Evolutionary conservation across 331 rosid genomes (phyloP).

Genomic region (Quercus tomentella): DNA sequence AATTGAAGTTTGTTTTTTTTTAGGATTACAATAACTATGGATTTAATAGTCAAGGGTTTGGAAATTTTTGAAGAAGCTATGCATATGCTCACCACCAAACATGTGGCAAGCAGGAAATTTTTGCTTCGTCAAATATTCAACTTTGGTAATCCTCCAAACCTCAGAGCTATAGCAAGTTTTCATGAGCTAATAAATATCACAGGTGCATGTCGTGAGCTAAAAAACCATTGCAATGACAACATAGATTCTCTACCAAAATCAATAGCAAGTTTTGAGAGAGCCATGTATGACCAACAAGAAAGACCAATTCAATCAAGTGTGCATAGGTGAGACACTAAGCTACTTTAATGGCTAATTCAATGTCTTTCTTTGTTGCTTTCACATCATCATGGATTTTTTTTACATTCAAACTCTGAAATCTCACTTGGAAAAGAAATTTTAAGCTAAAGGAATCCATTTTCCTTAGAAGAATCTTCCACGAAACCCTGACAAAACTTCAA

Average conservation of each 20-base stretch:
- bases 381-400: constrained; percentile 43
- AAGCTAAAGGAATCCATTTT: too few species aligned
- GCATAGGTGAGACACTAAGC: too few species aligned
- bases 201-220: constrained; percentile 40
- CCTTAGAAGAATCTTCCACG: too few species aligned
- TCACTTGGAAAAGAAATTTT: constrained; percentile 21
- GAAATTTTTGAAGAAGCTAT: neutral
- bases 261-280: constrained; percentile 57
- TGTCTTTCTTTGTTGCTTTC: constrained; percentile 55
- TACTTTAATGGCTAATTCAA: constrained; percentile 29
- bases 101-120: constrained; percentile 5
- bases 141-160: constrained; percentile 12
- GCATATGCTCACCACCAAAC: neutral
- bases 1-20: too few species aligned
- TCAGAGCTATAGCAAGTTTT: constrained; percentile 84
- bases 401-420: constrained; percentile 50
- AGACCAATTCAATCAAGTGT: too few species aligned
- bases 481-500: too few species aligned
- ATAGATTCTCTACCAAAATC: constrained; percentile 58
- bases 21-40: too few species aligned
- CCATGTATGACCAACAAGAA: constrained; percentile 11
- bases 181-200: constrained; percentile 67
- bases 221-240: constrained; percentile 58
- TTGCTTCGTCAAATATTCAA: neutral
- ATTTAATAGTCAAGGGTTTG: too few species aligned